Conservation (phyloP, 2,329 filamentous ascomycete species). For the Intubia oerlemansii region DNA sequence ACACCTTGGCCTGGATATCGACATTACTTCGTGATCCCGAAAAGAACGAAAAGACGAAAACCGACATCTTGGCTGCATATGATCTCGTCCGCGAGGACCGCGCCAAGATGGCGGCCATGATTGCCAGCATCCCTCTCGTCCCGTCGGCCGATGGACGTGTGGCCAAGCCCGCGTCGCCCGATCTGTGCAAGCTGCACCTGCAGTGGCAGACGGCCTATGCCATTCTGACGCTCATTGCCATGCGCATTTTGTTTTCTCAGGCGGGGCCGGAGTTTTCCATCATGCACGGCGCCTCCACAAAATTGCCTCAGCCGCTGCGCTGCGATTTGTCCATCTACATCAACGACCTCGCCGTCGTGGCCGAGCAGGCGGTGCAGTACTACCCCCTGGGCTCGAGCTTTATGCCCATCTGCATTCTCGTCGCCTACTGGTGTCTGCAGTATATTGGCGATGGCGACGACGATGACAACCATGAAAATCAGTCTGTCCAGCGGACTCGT, state of each 20-base stretch:
- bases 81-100: not conserved
- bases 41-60: no score
- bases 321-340: conserved; percentile 1
- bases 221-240: conserved; percentile 4
- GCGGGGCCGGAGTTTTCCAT: not conserved
- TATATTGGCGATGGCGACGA: not conserved
- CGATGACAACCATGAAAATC: no score
- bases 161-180: not conserved
- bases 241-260: conserved; percentile 4
- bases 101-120: not conserved
- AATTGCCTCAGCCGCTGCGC: no score
- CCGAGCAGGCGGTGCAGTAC: conserved; percentile 4
- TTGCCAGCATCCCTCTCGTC: conserved; percentile 1
- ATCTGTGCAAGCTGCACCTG: conserved; percentile 1
- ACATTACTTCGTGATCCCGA: no score
- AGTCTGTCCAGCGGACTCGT: no score
- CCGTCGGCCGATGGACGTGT: not conserved
- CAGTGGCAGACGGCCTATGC: conserved; percentile 3
- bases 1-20: not conserved
- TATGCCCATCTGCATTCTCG: conserved; percentile 5
- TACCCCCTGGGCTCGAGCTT: conserved; percentile 5
- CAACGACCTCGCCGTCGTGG: conserved; percentile 2
- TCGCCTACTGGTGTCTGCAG: not conserved
- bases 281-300: not conserved
- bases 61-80: not conserved